Evolutionary conservation across 1,284 basidiomycete genomes (phyloP).

Genomic region (Termitomyces sp.): DNA sequence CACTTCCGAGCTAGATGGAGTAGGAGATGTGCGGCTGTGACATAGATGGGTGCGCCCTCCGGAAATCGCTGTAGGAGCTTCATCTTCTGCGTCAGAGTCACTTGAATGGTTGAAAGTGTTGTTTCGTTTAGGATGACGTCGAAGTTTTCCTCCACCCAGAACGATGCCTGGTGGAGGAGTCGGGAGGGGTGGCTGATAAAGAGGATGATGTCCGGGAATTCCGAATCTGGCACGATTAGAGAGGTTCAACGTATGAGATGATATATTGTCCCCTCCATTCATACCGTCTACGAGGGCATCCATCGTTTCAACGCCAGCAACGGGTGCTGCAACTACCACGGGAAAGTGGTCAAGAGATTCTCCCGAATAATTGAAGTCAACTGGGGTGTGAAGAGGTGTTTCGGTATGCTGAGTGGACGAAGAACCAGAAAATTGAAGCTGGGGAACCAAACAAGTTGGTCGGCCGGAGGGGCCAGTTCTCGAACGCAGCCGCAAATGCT

Average conservation of each 20-base stretch:
- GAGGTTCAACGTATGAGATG: constrained; percentile 33
- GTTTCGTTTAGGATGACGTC: constrained; percentile 31
- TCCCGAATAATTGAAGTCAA: constrained; percentile 43
- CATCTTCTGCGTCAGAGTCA: constrained; percentile 44
- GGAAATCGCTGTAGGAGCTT: constrained; percentile 29
- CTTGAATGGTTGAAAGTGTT: constrained; percentile 27
- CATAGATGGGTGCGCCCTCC: constrained; percentile 34
- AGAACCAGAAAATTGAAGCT: constrained; percentile 59
- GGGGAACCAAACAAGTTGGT: constrained; percentile 35
- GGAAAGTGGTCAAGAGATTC: constrained; percentile 49
- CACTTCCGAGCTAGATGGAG: constrained; percentile 40
- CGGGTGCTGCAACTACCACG: constrained; percentile 69
- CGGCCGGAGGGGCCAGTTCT: constrained; percentile 49
- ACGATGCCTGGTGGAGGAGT: constrained; percentile 76
- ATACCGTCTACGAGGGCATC: constrained; percentile 82
- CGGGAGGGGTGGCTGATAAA: constrained; percentile 76
- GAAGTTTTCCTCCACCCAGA: constrained; percentile 56
- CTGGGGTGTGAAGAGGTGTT: constrained; percentile 62
- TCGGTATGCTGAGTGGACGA: constrained; percentile 59
- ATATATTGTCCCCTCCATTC: constrained; percentile 63
- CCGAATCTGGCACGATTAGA: constrained; percentile 48
- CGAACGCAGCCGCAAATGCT: constrained; percentile 44
- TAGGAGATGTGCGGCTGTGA: constrained; percentile 30
- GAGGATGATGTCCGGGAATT: constrained; percentile 53
- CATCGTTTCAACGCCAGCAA: constrained; percentile 76